These are phyloP conservation scores for Sphagnurus paluster DNA, from an alignment of 1,284 basidiomycete genomes.

Conservation along the genomic window DNA sequence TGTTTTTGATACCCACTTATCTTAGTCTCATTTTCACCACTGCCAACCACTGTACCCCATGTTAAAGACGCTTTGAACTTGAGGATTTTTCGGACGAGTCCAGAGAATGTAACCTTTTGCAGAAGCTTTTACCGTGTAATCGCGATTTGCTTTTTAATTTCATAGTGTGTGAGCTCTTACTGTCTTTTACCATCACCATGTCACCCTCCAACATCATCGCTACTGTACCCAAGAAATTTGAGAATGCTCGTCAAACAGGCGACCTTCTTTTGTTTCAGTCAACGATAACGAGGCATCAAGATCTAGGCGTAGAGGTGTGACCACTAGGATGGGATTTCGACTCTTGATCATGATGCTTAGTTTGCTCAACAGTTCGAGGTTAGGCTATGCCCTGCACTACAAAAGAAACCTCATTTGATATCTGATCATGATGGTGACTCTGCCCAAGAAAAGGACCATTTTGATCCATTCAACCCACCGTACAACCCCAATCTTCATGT, in stretches of 20 bases:
- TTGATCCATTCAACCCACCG: slow-evolving; percentile 79
- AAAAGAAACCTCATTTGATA: slow-evolving; percentile 63
- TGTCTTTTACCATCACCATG: slow-evolving; percentile 9
- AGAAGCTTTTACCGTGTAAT: no score
- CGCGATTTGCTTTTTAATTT: neutral
- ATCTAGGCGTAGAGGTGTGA: slow-evolving; percentile 62
- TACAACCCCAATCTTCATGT: slow-evolving; percentile 74
- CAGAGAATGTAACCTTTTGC: no score
- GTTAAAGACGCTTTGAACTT: slow-evolving; percentile 8
- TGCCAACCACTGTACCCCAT: slow-evolving; percentile 15
- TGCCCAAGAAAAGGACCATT: slow-evolving; percentile 32
- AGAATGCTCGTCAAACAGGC: slow-evolving; percentile 61
- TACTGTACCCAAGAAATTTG: slow-evolving; percentile 58
- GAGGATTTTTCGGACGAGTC: slow-evolving; percentile 12
- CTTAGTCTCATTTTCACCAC: slow-evolving; percentile 14
- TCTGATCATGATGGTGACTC: slow-evolving; percentile 35
- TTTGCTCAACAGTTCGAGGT: slow-evolving; percentile 70
- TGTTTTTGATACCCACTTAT: slow-evolving; percentile 10
- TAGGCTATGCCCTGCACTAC: slow-evolving; percentile 77
- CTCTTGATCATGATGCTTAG: neutral
- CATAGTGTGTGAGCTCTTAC: neutral
- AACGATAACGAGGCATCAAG: slow-evolving; percentile 55
- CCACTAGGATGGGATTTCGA: slow-evolving; percentile 13
- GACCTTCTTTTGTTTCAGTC: slow-evolving; percentile 81
- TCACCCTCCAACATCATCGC: slow-evolving; percentile 53